phyloP scores from a whole-genome alignment of 768 basidiomycete genomes.

The Phylloporus sp. region DNA sequence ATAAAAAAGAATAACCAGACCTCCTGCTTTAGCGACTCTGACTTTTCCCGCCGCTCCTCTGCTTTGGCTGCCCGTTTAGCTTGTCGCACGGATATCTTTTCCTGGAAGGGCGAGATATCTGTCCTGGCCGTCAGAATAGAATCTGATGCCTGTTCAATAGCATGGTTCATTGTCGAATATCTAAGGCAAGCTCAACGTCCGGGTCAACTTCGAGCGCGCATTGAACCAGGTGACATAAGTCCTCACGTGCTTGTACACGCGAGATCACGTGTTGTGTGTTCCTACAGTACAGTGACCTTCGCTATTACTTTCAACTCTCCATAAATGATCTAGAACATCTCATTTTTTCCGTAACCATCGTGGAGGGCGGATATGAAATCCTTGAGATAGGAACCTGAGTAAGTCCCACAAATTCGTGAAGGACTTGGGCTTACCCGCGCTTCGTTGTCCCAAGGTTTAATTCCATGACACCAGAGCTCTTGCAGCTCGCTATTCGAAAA shows the following conservation, averaged over 20 bases:
- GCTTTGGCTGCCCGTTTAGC: constrained; percentile 17
- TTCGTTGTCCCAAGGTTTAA: constrained; percentile 41
- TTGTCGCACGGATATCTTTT: constrained; percentile 6
- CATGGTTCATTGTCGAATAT: too few relatives aligned
- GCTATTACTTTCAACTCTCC: too few relatives aligned
- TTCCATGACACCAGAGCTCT: constrained; percentile 35
- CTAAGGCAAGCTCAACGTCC: too few relatives aligned
- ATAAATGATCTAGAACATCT: too few relatives aligned
- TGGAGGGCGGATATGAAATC: too few relatives aligned
- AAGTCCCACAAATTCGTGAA: background rate
- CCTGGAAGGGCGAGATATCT: background rate
- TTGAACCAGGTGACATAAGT: too few relatives aligned
- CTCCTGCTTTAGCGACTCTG: constrained; percentile 29
- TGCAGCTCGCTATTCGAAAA: constrained; percentile 33
- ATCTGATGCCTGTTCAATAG: background rate
- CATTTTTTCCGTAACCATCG: too few relatives aligned
- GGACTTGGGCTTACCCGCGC: constrained; percentile 27
- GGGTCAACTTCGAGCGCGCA: too few relatives aligned
- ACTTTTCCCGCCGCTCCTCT: constrained; percentile 16
- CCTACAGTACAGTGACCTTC: too few relatives aligned
- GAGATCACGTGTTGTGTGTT: too few relatives aligned
- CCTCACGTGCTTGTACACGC: too few relatives aligned
- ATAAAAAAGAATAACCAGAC: constrained; percentile 6
- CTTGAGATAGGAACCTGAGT: background rate
- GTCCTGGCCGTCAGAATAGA: background rate